Conservation (phyloP, 352 stramenopile species). For the Plasmopara halstedii region DNA sequence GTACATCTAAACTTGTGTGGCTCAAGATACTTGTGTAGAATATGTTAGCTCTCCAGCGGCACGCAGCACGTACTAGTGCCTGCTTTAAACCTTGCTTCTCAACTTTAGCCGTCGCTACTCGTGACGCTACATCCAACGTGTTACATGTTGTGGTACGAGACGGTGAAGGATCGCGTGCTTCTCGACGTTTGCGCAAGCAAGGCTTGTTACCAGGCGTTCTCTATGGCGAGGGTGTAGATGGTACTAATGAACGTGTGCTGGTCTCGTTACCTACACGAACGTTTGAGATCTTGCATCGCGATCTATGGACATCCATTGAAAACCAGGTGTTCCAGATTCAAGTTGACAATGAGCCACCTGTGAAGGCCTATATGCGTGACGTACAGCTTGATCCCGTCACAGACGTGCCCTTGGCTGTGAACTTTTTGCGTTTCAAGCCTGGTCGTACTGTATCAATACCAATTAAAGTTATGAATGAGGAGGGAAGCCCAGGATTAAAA, state of each 20-base stretch:
- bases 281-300: slow-evolving; percentile 80
- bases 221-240: slow-evolving; percentile 73
- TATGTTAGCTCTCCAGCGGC: slow-evolving; percentile 49
- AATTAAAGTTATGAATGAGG: slow-evolving; percentile 89
- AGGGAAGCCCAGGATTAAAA: slow-evolving; percentile 92
- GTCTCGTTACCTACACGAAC: slow-evolving; percentile 60
- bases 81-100: slow-evolving; percentile 35
- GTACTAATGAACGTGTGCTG: slow-evolving; percentile 61
- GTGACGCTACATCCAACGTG: slow-evolving; percentile 18
- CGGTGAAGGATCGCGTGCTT: slow-evolving; percentile 62
- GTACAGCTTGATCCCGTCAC: slow-evolving; percentile 80
- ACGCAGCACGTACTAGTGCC: slow-evolving; percentile 28
- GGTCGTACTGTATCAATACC: slow-evolving; percentile 88
- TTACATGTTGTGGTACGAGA: slow-evolving; percentile 59
- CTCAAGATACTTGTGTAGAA: slow-evolving; percentile 7
- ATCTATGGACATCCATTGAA: slow-evolving; percentile 80
- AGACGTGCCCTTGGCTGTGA: slow-evolving; percentile 74
- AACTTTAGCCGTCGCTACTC: slow-evolving; percentile 31
- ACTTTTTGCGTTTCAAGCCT: slow-evolving; percentile 91
- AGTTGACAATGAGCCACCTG: slow-evolving; percentile 43
- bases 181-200: slow-evolving; percentile 74
- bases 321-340: slow-evolving; percentile 85
- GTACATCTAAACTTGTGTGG: slow-evolving; percentile 18
- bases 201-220: slow-evolving; percentile 74
- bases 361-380: slow-evolving; percentile 85